Evolutionary conservation across 768 basidiomycete species (phyloP).

Genomic region (Kondoa malvinella): DNA sequence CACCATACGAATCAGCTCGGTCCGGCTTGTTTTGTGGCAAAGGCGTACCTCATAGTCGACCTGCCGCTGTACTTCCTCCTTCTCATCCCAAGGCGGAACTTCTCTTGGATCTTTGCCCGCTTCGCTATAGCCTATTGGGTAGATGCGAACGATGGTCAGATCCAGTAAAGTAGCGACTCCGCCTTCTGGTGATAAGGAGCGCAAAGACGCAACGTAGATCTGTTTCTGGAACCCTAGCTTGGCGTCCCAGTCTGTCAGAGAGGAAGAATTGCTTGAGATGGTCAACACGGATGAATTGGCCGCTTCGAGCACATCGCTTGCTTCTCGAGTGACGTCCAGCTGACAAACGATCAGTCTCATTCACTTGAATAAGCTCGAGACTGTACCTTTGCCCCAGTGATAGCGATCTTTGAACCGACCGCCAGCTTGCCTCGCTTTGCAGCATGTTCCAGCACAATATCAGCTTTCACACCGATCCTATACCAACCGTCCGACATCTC

Average conservation of each 20-base stretch:
- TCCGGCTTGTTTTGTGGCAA: not conserved
- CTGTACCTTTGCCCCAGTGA: conserved; percentile 57
- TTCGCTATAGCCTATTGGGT: conserved; percentile 67
- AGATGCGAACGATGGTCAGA: conserved; percentile 52
- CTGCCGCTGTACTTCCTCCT: conserved; percentile 46
- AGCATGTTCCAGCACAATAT: conserved; percentile 47
- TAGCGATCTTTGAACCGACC: conserved; percentile 65
- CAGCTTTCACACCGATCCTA: conserved; percentile 46
- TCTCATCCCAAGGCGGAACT: conserved; percentile 50
- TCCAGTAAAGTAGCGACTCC: conserved; percentile 61
- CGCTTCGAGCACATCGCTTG: conserved; percentile 64
- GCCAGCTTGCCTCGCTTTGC: conserved; percentile 48
- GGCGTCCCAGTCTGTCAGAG: conserved; percentile 70
- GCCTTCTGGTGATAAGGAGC: conserved; percentile 64
- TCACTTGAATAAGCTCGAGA: not conserved
- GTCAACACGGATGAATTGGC: conserved; percentile 41
- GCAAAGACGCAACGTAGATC: conserved; percentile 57
- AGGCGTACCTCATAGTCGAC: conserved; percentile 54
- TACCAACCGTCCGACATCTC: conserved; percentile 99
- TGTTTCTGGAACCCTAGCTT: conserved; percentile 54
- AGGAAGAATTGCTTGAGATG: conserved; percentile 68
- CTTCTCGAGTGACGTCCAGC: conserved; percentile 59
- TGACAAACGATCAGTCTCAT: conserved; percentile 28
- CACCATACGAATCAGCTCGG: not conserved
- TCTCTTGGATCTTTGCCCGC: conserved; percentile 38